Evolutionary conservation across 805 yeast genomes (phyloP), one percentile per base, ranked within the genome.

Genomic region (Zygoascus bituminiphila): DNA sequence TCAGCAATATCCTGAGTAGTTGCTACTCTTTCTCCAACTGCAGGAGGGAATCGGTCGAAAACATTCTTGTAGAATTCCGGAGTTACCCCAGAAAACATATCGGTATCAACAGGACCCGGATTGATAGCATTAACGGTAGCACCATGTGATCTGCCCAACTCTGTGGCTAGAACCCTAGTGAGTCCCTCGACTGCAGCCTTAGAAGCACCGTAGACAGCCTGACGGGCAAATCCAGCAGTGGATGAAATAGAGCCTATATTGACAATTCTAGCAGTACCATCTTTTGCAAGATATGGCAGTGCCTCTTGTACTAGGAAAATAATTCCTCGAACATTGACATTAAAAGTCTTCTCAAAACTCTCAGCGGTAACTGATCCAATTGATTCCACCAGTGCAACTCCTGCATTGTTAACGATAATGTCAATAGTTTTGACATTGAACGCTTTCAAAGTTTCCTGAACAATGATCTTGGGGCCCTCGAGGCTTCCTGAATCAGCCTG

Each of bases 81-180:
- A 5, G 46, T 36, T 14, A 43, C 57, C 51, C 40, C 50, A 65
- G 79, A 81, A 75, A 82, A 68, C 55, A 53, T 55, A 39, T 88
- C 88, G 14, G 89, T 83, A 56, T 78, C 76, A 51, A 84, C 84
- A 70, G 84, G 83, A 47, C 89, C 91, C 42, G 91, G 91, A 24
- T 83, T 76, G 55, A 84, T 69, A 36, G 87, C 77, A 69, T 84
- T 83, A 55, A 78, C 81, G 56, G 82, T 72, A 57, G 77, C 77
- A 23, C 39, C 21, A 36, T 36, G 40, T 67, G 73, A 71, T 52
- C 74, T 74, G 43, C 83, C 82, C 84, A 84, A 79, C 66, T 79
- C 84, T 51, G 78, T 77, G 20, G 84, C 82, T 55, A 79, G 72
- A n/a, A 81, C 75, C 63, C 76, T 70, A 52, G 72, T 77, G 65